Evolutionary conservation across 176 grass and related monocot genomes (phyloP).

Genomic region (Avena sativa): DNA sequence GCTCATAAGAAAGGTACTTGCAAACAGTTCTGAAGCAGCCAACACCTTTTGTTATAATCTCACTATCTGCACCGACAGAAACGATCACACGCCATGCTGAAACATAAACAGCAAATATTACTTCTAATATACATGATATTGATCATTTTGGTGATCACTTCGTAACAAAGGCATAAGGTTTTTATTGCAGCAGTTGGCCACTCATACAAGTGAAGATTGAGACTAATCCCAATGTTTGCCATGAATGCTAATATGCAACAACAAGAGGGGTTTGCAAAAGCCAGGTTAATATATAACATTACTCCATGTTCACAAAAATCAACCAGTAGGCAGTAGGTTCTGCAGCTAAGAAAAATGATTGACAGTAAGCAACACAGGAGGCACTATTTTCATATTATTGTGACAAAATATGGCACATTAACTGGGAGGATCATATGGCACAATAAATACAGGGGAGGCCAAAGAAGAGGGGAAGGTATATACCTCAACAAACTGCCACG

Average conservation of each 20-base stretch:
- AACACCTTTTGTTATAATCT: background rate
- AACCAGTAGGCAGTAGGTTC: background rate
- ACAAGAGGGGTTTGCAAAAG: background rate
- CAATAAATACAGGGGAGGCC: too few relatives aligned
- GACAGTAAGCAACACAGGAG: background rate
- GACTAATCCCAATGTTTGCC: background rate
- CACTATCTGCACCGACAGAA: background rate
- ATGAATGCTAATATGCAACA: background rate
- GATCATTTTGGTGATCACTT: background rate
- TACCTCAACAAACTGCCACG: slow-evolving; percentile 24
- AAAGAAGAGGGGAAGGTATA: too few relatives aligned
- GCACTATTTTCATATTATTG: background rate
- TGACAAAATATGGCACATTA: background rate
- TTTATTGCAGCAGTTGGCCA: background rate
- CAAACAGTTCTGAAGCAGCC: background rate
- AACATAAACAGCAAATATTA: background rate
- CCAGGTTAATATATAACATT: background rate
- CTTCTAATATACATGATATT: background rate
- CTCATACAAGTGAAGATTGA: background rate
- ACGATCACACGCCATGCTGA: background rate
- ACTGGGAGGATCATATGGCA: too few relatives aligned
- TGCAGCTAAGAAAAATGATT: too few relatives aligned
- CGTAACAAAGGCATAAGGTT: background rate
- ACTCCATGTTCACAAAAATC: too few relatives aligned
- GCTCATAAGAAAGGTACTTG: background rate